Base-by-base conservation (phyloP, 805 yeast species). In the Ogataea allantospora region DNA sequence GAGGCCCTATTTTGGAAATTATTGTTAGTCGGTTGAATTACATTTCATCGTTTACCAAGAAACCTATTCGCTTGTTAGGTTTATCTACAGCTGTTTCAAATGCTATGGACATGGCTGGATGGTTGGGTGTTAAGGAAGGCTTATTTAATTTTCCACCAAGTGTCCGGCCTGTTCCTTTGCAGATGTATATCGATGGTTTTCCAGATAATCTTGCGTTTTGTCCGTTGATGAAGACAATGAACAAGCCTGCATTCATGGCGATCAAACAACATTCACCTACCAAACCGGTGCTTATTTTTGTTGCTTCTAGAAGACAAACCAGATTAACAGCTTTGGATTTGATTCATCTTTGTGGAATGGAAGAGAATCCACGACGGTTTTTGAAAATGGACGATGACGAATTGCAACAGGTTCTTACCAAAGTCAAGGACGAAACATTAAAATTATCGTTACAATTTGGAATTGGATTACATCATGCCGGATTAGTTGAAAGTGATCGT, bases 221-320 rank as follows among this genome's bases (percentile, higher is more conserved):
- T 51, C 88, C 91, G 1, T 66, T 86, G 53, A 85, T 85, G 96
- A 86, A 79, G 66, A 84, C 79, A 15, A 86, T 77, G 93, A 88
- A 80, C 69, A 88, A 73, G 53, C 96, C 97, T 1, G 91, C 95
- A 0, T 88, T 84, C 54, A 77, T 83, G 82, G 95, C 96, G 0
- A 88, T 88, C 46, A 86, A 88, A 55, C 88, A 86, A 46, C 96
- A 89, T 57, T 84, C 96, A 0, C 95, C 96, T 2, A 67, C 66
- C 13, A 80, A 88, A 56, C 95, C 96, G 0, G 91, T 83, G 8
- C 68, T 85, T 49, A 79, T 85, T n/a, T 85, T 85, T 53, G 95
- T 85, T 24, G 88, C 93, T 1, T 83, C 93, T 3, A 72, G 95
- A 55, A 68, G 95, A 42, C 95, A 85, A 60, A 85, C 95, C 0